Conservation (phyloP, 805 yeast species). For the Spathaspora gorwiae region DNA sequence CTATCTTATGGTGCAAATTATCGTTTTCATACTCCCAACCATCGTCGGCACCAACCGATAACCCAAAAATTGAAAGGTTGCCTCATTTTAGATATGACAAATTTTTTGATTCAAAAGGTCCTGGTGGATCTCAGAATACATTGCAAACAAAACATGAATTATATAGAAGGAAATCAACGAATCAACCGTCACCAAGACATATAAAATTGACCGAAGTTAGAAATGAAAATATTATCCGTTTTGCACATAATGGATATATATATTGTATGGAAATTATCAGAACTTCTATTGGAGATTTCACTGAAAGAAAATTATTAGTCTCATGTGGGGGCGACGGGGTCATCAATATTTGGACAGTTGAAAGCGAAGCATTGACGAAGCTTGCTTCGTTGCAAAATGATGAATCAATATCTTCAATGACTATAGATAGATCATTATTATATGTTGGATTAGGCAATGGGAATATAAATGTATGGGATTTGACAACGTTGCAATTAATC, state of each 20-base stretch:
- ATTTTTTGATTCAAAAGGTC: conserved; percentile 88
- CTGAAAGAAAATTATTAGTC: conserved; percentile 18
- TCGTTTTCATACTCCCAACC: background rate
- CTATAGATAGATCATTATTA: conserved; percentile 59
- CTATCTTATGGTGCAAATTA: conserved; percentile 65
- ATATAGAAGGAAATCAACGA: conserved; percentile 12
- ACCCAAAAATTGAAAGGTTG: conserved; percentile 20
- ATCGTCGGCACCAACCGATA: conserved; percentile 2
- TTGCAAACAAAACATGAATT: conserved; percentile 24
- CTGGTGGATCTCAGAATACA: conserved; percentile 52
- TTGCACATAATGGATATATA: conserved; percentile 90
- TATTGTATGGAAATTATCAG: conserved; percentile 54
- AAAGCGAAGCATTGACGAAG: conserved; percentile 9
- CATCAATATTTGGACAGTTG: conserved; percentile 72
- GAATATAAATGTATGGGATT: conserved; percentile 77
- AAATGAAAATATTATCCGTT: conserved; percentile 57
- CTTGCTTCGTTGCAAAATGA: conserved; percentile 51
- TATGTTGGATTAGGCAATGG: conserved; percentile 83
- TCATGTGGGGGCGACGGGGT: conserved; percentile 88
- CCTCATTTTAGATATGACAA: conserved; percentile 67
- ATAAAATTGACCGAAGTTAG: conserved; percentile 59
- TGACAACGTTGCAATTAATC: conserved; percentile 71
- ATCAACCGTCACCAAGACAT: conserved; percentile 8
- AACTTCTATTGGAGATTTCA: conserved; percentile 15
- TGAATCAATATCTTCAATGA: conserved; percentile 68